Base-by-base conservation (phyloP, 352 stramenopile species). In the Phytopythium montanum region DNA sequence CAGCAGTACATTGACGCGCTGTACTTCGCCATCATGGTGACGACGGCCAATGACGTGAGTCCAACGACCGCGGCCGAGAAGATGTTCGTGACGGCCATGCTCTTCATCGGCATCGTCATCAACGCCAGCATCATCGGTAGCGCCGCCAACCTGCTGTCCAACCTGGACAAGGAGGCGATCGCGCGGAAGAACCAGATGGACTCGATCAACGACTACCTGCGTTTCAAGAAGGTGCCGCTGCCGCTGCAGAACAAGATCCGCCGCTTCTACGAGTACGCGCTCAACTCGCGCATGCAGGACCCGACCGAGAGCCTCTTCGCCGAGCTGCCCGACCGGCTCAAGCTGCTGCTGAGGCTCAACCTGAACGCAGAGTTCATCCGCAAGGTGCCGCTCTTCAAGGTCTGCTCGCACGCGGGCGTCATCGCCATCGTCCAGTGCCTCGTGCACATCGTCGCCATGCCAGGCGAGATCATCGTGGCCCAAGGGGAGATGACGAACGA, bases 41-140 rank as follows among this genome's bases (percentile, higher is more conserved):
- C 76, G 0, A 87, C 74, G 6, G 76, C 73, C 26, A 88, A 87
- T 59, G 77, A 88, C 41, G 73, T 87, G 23, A 75, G 66, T n/a
- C 78, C 76, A 14, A 78, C 64, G 5, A 86, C 68, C 14, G 65
- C 72, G 2, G 78, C 69, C 21, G 76, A 88, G 60, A 84, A 86
- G 58, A 50, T 88, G 12, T 85, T 85, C 38, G 86, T 78, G 1
- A 79, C 72, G 3, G 56, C 88, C 19, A 89, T 90, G 75, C 70
- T 90, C n/a, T 80, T 88, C 45, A 66, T 93, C 26, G 83, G 79
- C 5, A 88, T 93, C 41, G 71, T 88, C 1, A 85, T 90, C 65
- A 93, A 93, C 63, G 81, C 80, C 51, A 86, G 72, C 52, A 93
- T 91, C 61, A 90, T 93, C 31, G 83, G 83, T 75, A 89, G 76